Evolutionary conservation across 2,329 filamentous ascomycete species (phyloP), one percentile per base, ranked within the genome.

Genomic region (Colletotrichum sp.): DNA sequence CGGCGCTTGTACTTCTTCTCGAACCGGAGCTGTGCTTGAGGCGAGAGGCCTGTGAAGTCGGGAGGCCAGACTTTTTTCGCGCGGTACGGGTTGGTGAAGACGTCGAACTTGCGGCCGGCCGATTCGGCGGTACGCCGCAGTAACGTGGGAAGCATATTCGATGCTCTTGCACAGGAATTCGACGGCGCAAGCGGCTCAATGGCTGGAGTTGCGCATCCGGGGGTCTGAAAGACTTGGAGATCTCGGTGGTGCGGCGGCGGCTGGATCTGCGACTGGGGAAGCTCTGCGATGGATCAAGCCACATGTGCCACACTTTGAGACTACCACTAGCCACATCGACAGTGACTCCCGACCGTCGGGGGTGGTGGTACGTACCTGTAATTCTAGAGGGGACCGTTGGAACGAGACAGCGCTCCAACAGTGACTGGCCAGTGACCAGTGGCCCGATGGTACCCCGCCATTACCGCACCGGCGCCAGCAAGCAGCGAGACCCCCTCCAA

Each of bases 1-100:
- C 95, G 90, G 69, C 95, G 89, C 85, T 95, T 94, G 85, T 94
- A 96, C 82, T 94, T 93, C 83, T 94, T 92, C 87, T 96, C 95
- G 80, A 95, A 93, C 59, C 92, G 90, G 82, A 96, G 94, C 84
- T 96, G 93, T 81, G 96, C 92, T 83, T 94, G 94, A 63, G 89
- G 86, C 49, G 92, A 92, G 75, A 96, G 89, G 82, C 91, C 90
- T 77, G 89, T 86, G 84, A 96, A 94, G 84, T 96, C 92, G 15
- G 95, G 95, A 73, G 95, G 95, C 95, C 95, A 96, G 78, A 91
- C 87, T 82, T 93, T 94, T 85, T 94, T 93, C 65, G 92, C 90
- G 80, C 88, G 90, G 86, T 91, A 93, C 7, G 90, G 90, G 81
- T 92, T 92, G 76, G 84, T 88, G 78, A 89, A 86, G 77, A 88